phyloP scores from a whole-genome alignment of 169 alveolate species.

The Eimeria mitis region DNA sequence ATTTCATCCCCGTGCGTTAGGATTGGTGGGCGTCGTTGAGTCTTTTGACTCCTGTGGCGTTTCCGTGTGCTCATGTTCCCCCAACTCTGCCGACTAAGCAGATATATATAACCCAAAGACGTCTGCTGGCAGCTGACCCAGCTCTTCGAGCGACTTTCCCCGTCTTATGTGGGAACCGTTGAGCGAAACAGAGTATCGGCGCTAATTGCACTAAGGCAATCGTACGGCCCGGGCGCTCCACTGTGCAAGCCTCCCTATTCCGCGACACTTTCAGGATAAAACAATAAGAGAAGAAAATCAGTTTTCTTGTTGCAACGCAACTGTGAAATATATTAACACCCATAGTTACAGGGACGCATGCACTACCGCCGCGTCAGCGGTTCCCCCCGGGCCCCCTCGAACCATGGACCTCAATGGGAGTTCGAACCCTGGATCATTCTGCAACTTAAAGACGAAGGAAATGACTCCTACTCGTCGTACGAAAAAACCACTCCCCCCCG shows the following conservation, averaged over 20 bases:
- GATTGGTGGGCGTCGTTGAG: background rate
- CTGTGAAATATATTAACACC: background rate
- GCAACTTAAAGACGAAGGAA: background rate
- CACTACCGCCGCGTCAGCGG: background rate
- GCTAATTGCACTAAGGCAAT: background rate
- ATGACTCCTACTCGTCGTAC: background rate
- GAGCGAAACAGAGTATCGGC: background rate
- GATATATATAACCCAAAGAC: background rate
- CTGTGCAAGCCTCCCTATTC: background rate
- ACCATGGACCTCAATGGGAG: too few relatives aligned
- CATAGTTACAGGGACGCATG: background rate
- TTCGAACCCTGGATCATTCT: background rate
- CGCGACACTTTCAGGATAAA: background rate
- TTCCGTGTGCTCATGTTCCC: conserved; percentile 6
- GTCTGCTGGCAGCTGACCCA: background rate
- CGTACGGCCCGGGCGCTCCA: background rate
- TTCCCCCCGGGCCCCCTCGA: background rate
- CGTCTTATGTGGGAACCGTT: background rate
- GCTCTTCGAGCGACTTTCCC: background rate
- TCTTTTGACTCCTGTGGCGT: background rate
- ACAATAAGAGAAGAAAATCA: background rate
- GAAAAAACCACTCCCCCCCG: background rate
- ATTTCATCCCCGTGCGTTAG: background rate
- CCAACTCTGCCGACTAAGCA: background rate
- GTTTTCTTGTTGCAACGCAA: background rate